Percentiles rank a stretch among this genome's conserved stretches.
Conservation (phyloP, 2,329 filamentous ascomycete species). For the Sclerotiophoma versabilis region DNA sequence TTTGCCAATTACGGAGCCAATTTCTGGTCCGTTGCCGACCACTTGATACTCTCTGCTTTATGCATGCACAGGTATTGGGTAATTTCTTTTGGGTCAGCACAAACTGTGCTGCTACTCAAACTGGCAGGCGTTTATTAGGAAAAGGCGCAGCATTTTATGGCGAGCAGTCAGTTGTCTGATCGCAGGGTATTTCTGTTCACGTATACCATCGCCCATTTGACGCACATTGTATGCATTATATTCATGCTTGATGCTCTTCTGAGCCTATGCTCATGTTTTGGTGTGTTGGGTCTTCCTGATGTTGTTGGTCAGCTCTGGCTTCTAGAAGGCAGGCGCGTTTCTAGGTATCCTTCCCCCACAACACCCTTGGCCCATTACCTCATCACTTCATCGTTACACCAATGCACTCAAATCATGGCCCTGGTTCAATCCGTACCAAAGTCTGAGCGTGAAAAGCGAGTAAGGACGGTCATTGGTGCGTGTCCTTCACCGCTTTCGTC, state of each 20-base stretch:
- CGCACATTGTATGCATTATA: neutral
- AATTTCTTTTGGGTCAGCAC: neutral
- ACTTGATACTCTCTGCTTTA: constrained; percentile 5
- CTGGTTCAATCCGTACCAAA: constrained; percentile 28
- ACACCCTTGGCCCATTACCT: neutral
- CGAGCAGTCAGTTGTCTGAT: neutral
- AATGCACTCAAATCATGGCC: constrained; percentile 29
- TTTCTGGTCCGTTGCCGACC: constrained; percentile 29
- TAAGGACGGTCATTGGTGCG: constrained; percentile 43
- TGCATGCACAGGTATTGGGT: neutral
- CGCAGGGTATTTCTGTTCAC: neutral
- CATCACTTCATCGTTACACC: neutral
- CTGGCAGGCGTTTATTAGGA: neutral
- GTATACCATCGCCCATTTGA: neutral
- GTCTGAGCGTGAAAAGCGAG: constrained; percentile 46
- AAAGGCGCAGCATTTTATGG: neutral
- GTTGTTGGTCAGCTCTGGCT: neutral
- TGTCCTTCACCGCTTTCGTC: neutral
- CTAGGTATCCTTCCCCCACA: neutral
- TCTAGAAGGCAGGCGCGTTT: constrained; percentile 5
- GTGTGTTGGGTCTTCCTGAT: neutral
- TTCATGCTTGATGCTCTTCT: neutral
- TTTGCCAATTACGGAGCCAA: constrained; percentile 74
- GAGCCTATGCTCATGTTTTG: neutral
- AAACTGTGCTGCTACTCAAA: neutral